Conservation (phyloP, 768 basidiomycete species). For the Termitomyces heimii region DNA sequence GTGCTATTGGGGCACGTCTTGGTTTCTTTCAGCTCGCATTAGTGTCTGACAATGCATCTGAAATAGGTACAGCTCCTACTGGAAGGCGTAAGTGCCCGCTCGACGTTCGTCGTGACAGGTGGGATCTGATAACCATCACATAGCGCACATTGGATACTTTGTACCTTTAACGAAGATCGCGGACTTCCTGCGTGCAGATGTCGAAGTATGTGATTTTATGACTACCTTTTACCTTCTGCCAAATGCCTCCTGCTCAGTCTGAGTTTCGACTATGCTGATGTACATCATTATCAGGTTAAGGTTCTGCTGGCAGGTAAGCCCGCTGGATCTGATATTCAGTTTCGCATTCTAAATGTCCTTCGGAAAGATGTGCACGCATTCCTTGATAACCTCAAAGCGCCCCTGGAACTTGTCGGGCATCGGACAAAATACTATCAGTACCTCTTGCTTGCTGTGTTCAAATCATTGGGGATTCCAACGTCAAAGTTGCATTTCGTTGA, state of each 20-base stretch:
- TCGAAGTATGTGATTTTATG: slow-evolving; percentile 45
- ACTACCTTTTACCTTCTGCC: neutral
- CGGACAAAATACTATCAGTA: slow-evolving; percentile 88
- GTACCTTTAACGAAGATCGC: slow-evolving; percentile 93
- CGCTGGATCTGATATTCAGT: neutral
- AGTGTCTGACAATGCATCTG: slow-evolving; percentile 2
- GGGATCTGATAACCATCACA: slow-evolving; percentile 6
- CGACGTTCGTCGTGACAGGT: neutral
- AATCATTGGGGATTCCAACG: slow-evolving; percentile 85
- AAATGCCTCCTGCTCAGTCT: neutral
- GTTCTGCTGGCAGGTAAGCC: slow-evolving; percentile 70
- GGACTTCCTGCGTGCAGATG: slow-evolving; percentile 91
- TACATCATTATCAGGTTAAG: slow-evolving; percentile 45
- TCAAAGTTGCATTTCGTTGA: slow-evolving; percentile 78
- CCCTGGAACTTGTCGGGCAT: slow-evolving; percentile 82
- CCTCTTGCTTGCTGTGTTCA: slow-evolving; percentile 78
- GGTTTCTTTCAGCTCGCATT: slow-evolving; percentile 2
- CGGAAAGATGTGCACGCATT: slow-evolving; percentile 87
- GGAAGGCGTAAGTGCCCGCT: slow-evolving; percentile 71
- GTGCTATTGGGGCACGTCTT: slow-evolving; percentile 84
- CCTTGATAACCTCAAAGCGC: slow-evolving; percentile 95
- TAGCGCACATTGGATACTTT: slow-evolving; percentile 97
- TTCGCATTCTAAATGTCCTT: neutral
- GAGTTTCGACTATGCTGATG: neutral
- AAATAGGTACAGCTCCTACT: slow-evolving; percentile 83